phyloP scores from a whole-genome alignment of 2,329 filamentous ascomycete genomes.

The Domatiomyces catenatus region DNA sequence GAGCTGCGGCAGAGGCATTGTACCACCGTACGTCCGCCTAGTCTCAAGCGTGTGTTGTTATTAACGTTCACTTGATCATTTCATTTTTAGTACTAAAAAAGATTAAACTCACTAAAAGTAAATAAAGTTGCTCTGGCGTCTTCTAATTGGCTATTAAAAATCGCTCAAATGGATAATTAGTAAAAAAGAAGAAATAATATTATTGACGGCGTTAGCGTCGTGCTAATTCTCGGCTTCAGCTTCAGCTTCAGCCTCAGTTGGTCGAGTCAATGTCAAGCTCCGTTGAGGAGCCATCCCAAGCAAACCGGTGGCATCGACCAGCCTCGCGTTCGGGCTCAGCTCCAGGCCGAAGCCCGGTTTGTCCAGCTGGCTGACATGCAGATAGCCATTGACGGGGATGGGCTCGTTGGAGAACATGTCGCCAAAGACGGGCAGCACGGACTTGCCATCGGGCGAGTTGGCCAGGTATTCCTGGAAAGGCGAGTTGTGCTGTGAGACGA shows the following conservation, averaged over 20 bases:
- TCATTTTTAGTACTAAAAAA: too few relatives aligned
- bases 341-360: slow-evolving; percentile 84
- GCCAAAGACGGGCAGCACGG: slow-evolving; percentile 79
- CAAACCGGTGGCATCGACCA: slow-evolving; percentile 61
- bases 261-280: slow-evolving; percentile 29
- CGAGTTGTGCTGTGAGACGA: slow-evolving; percentile 80
- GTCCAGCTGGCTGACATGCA: slow-evolving; percentile 66
- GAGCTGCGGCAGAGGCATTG: slow-evolving; percentile 15
- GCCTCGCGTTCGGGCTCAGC: slow-evolving; percentile 62
- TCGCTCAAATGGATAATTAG: too few relatives aligned
- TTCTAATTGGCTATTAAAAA: too few relatives aligned
- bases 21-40: background rate
- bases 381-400: slow-evolving; percentile 66
- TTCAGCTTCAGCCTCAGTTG: too few relatives aligned
- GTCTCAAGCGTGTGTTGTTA: too few relatives aligned
- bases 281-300: slow-evolving; percentile 48
- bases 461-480: slow-evolving; percentile 94
- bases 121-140: too few relatives aligned
- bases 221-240: too few relatives aligned
- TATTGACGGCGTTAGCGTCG: background rate
- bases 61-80: too few relatives aligned
- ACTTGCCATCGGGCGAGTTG: slow-evolving; percentile 81
- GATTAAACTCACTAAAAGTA: too few relatives aligned
- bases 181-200: too few relatives aligned
- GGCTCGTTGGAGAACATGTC: slow-evolving; percentile 83